Evolutionary conservation across 768 basidiomycete species (phyloP).

Genomic region (Rhodocollybia butyracea): DNA sequence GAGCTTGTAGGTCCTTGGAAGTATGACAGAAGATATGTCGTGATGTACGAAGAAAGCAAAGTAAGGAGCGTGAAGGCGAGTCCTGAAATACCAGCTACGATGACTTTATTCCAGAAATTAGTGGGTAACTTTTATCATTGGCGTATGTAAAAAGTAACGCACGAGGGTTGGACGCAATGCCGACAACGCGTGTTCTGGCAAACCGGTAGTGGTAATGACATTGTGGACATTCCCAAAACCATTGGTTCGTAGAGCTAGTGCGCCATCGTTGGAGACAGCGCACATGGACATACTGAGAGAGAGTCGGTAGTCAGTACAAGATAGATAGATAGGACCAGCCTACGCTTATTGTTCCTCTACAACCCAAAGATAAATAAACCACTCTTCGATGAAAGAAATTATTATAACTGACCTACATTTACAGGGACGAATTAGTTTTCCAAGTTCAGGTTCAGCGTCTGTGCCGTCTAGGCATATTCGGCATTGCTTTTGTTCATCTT

Average conservation of each 20-base stretch:
- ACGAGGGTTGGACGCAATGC: conserved; percentile 79
- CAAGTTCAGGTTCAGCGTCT: conserved; percentile 56
- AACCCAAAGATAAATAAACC: conserved; percentile 40
- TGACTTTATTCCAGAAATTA: conserved; percentile 41
- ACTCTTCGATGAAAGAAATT: conserved; percentile 14
- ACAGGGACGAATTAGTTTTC: conserved; percentile 80
- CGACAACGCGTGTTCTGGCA: conserved; percentile 63
- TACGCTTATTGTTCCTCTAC: conserved; percentile 73
- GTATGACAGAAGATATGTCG: conserved; percentile 59
- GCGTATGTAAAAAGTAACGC: conserved; percentile 13
- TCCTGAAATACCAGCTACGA: conserved; percentile 59
- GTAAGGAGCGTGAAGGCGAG: conserved; percentile 64
- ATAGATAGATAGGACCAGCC: conserved; percentile 14
- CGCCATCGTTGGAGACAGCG: conserved; percentile 78
- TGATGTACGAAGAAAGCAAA: conserved; percentile 66
- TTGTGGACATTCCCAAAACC: conserved; percentile 77
- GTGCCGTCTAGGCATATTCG: conserved; percentile 79
- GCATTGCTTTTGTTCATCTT: conserved; percentile 61
- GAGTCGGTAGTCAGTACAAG: neutral
- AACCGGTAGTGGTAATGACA: conserved; percentile 79
- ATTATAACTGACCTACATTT: conserved; percentile 49
- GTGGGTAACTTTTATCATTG: neutral
- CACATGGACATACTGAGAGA: conserved; percentile 66
- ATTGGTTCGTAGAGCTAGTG: conserved; percentile 52
- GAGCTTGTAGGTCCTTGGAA: conserved; percentile 51